phyloP scores from a whole-genome alignment of 352 stramenopile species.

The Pythium periplocum region DNA sequence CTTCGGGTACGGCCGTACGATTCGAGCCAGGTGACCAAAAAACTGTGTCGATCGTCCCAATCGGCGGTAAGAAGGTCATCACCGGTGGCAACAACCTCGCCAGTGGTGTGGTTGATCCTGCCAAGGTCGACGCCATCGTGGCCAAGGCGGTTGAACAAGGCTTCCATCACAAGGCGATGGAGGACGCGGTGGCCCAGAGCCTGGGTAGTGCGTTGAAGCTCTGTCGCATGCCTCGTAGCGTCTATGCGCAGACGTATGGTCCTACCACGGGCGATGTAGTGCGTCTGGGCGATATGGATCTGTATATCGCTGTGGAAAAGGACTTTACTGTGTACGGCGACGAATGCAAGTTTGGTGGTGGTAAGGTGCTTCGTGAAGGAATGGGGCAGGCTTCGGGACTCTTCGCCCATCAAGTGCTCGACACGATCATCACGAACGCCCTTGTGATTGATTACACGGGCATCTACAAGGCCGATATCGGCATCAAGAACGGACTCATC shows the following conservation, averaged over 20 bases:
- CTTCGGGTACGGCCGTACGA: constrained; percentile 88
- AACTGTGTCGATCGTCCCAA: constrained; percentile 91
- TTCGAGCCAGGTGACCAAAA: constrained; percentile 97
- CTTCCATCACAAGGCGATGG: constrained; percentile 54
- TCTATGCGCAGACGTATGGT: constrained; percentile 91
- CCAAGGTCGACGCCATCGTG: constrained; percentile 56
- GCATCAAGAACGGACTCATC: constrained; percentile 92
- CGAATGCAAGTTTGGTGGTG: constrained; percentile 94
- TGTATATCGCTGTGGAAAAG: constrained; percentile 89
- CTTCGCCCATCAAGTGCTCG: constrained; percentile 57
- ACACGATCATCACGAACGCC: constrained; percentile 97
- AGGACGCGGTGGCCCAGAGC: constrained; percentile 8
- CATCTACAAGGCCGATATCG: constrained; percentile 96
- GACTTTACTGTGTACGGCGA: constrained; percentile 83
- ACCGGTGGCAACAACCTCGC: constrained; percentile 88
- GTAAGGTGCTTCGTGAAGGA: constrained; percentile 87
- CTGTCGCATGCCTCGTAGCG: constrained; percentile 52
- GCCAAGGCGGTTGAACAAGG: constrained; percentile 36
- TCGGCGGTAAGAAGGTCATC: constrained; percentile 88
- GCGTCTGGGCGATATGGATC: constrained; percentile 90
- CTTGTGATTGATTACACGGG: constrained; percentile 94
- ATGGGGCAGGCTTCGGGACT: constrained; percentile 68
- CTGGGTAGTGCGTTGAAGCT: constrained; percentile 7
- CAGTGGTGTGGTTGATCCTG: constrained; percentile 62
- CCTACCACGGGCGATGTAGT: constrained; percentile 93